These are phyloP conservation scores for Phytophthora pisi DNA, from an alignment of 352 stramenopile species.

Conservation along the genomic window DNA sequence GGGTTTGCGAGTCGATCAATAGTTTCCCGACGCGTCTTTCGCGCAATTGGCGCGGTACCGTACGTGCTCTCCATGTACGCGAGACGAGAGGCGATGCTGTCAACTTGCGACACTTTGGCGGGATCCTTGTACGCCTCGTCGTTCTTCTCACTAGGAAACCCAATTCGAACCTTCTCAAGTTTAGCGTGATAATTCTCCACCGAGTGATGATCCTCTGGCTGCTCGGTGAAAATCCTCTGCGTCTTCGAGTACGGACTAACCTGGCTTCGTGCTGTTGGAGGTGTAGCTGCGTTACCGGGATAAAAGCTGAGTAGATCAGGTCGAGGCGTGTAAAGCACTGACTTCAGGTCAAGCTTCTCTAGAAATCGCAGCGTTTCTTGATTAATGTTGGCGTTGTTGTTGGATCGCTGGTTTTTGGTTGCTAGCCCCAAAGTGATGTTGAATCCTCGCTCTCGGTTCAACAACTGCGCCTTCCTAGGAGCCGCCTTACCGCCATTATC, in stretches of 20 bases:
- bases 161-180: not conserved
- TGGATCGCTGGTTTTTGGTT: conserved; percentile 8
- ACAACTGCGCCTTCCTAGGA: conserved; percentile 1
- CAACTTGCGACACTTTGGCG: conserved; percentile 2
- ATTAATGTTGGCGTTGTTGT: conserved; percentile 34
- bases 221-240: not conserved
- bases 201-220: not conserved
- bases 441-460: conserved; percentile 4
- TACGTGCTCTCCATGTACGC: conserved; percentile 72
- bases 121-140: not conserved
- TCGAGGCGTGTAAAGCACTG: conserved; percentile 61
- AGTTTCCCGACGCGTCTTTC: conserved; percentile 64
- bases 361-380: conserved; percentile 62
- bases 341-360: conserved; percentile 66
- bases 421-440: conserved; percentile 9
- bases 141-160: conserved; percentile 6
- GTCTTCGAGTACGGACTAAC: conserved; percentile 6
- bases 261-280: conserved; percentile 2
- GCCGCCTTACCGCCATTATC: not conserved
- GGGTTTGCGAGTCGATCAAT: conserved; percentile 71
- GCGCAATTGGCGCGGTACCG: conserved; percentile 47
- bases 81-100: conserved; percentile 33
- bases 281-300: conserved; percentile 6
- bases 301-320: conserved; percentile 62
- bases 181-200: not conserved